phyloP scores from a whole-genome alignment of 352 stramenopile species.

The Halophytophthora batemanensis region DNA sequence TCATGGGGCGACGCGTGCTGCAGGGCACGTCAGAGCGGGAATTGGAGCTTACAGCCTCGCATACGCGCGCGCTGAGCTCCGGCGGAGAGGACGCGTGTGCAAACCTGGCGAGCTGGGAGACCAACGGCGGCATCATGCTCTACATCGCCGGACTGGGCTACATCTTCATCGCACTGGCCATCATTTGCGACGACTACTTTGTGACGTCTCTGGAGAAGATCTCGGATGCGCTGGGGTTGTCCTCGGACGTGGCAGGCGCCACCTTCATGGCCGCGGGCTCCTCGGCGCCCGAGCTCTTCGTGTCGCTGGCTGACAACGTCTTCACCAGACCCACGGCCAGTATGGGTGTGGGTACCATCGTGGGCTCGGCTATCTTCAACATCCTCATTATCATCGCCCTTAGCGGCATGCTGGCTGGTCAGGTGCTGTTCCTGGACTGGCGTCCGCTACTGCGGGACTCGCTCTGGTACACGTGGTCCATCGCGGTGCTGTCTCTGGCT shows the following conservation, averaged over 20 bases:
- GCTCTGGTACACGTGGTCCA: constrained; percentile 69
- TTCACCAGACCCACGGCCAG: constrained; percentile 64
- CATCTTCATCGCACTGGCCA: constrained; percentile 82
- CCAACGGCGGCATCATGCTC: constrained; percentile 48
- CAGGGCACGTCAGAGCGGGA: too few species aligned
- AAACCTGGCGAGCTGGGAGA: constrained; percentile 44
- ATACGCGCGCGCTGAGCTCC: too few species aligned
- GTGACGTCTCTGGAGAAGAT: constrained; percentile 78
- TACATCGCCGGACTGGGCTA: constrained; percentile 69
- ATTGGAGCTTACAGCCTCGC: too few species aligned
- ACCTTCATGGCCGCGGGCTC: constrained; percentile 85
- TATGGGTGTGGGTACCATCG: constrained; percentile 75
- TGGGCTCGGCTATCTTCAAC: constrained; percentile 87
- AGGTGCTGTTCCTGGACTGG: constrained; percentile 69
- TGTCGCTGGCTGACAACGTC: constrained; percentile 75
- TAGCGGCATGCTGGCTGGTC: constrained; percentile 62
- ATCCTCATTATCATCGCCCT: constrained; percentile 85
- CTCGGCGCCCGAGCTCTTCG: constrained; percentile 80
- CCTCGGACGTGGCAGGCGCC: constrained; percentile 74
- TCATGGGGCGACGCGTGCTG: constrained; percentile 15
- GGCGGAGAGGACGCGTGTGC: constrained; percentile 36
- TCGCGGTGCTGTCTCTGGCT: constrained; percentile 50
- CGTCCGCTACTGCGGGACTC: constrained; percentile 77
- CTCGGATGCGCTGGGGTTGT: constrained; percentile 54
- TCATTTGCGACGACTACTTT: constrained; percentile 90